Evolutionary conservation across 2,329 filamentous ascomycete genomes (phyloP), one percentile per base, ranked within the genome.

Genomic region (Aspergillus persii): DNA sequence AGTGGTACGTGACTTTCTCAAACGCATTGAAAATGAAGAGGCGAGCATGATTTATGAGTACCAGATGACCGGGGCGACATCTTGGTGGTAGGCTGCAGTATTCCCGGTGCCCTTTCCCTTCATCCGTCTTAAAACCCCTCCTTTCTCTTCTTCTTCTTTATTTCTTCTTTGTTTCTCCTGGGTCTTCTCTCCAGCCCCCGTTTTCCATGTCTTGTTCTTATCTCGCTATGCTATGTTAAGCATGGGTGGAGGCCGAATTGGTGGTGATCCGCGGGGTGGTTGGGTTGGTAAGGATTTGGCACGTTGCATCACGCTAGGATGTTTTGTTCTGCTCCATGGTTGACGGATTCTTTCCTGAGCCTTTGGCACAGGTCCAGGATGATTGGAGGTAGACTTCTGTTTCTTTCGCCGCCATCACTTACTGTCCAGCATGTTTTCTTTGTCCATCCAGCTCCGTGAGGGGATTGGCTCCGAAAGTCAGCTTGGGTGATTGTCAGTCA

Each of bases 21-120:
- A 61, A n/a, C 50, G 59, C 12, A 50, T 71, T 48, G 61, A 63
- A 31, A 63, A 67, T 15, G 66, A 71, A 53, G 68, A 71, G 59
- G 31, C 30, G 33, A 54, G 56, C 39, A 61, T 63, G 61, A 63
- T 71, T 36, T 55, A 62, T 12, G 64, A 63, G 18, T 47, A 47
- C 12, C 44, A 11, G 6, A 27, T 23, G 26, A 9, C 44, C 18
- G 44, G 26, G 12, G 18, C 44, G 11, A 11, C 18, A 23, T 47
- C 44, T 23, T 47, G 44, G 44, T 23, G 44, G 26, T 27, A 23
- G 44, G 9, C 8, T 6, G 11, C 6, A 23, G 8, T 23, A 5
- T 8, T 12, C 27, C 18, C 6, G 26, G 9, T 47, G 18, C 8
- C n/a, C 0, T 47, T 11, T 27, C 44, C 44, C 6, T 47, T 23